phyloP scores from a whole-genome alignment of 2,329 filamentous ascomycete species.

The Botrytis galanthina region DNA sequence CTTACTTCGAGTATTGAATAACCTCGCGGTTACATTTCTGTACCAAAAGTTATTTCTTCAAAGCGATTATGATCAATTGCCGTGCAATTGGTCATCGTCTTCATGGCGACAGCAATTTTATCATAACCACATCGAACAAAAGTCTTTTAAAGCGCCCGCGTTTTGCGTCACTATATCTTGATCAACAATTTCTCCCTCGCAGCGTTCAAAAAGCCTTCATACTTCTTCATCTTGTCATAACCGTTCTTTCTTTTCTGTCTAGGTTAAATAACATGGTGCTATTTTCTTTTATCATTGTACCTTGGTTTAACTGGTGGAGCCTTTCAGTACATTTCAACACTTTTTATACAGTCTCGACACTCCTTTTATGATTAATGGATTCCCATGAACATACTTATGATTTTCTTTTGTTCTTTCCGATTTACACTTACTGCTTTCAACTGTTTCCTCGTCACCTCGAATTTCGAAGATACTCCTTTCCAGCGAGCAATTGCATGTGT shows the following conservation, averaged over 20 bases:
- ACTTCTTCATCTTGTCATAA: slow-evolving; percentile 5
- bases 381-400: slow-evolving; percentile 16
- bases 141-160: slow-evolving; percentile 4
- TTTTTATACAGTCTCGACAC: slow-evolving; percentile 5
- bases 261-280: slow-evolving; percentile 7
- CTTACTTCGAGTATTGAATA: background rate
- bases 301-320: slow-evolving; percentile 12
- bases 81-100: background rate
- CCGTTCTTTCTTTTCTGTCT: background rate
- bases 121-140: background rate
- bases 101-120: background rate
- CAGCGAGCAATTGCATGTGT: slow-evolving; percentile 7
- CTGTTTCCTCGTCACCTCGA: slow-evolving; percentile 3
- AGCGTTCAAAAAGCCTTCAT: slow-evolving; percentile 7
- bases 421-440: background rate
- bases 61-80: background rate
- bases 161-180: slow-evolving; percentile 5
- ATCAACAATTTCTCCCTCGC: background rate
- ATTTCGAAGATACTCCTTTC: slow-evolving; percentile 14
- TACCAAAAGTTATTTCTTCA: background rate
- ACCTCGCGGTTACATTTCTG: background rate
- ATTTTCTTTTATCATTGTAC: slow-evolving; percentile 5
- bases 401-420: slow-evolving; percentile 5
- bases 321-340: background rate
- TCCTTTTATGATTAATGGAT: slow-evolving; percentile 16